Evolutionary conservation across 345 rosid genomes (phyloP).

Genomic region (Capsella bursapastoris): DNA sequence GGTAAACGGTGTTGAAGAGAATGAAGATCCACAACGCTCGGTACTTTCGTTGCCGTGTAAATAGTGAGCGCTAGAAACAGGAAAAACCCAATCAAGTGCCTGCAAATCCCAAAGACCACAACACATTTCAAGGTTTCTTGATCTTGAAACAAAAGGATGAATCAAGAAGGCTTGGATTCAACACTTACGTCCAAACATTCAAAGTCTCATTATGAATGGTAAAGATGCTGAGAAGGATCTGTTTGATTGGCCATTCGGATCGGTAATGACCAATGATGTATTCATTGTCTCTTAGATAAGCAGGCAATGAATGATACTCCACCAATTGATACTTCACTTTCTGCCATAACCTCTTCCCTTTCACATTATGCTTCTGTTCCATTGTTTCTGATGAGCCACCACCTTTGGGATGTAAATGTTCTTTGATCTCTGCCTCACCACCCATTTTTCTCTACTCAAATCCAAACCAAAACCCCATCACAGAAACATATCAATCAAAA

Average conservation of each 20-base stretch:
- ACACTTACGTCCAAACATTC: conserved; percentile 93
- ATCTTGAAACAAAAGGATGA: background rate
- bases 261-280: conserved; percentile 85
- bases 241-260: conserved; percentile 94
- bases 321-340: conserved; percentile 91
- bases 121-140: conserved; percentile 18
- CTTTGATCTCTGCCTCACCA: conserved; percentile 34
- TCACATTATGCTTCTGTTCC: conserved; percentile 59
- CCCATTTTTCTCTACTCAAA: conserved; percentile 48
- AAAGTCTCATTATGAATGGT: conserved; percentile 89
- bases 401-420: conserved; percentile 27
- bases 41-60: conserved; percentile 83
- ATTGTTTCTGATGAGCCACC: conserved; percentile 45
- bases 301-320: conserved; percentile 86
- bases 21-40: conserved; percentile 80
- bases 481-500: conserved; percentile 16
- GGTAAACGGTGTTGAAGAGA: conserved; percentile 70
- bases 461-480: background rate
- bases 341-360: conserved; percentile 85
- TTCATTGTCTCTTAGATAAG: conserved; percentile 85
- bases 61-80: conserved; percentile 85
- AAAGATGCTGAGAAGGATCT: conserved; percentile 79
- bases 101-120: conserved; percentile 45
- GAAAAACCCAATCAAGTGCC: conserved; percentile 99
- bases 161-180: background rate